phyloP scores from a whole-genome alignment of 78 protist genomes.

The Abeoforma whisleri region DNA sequence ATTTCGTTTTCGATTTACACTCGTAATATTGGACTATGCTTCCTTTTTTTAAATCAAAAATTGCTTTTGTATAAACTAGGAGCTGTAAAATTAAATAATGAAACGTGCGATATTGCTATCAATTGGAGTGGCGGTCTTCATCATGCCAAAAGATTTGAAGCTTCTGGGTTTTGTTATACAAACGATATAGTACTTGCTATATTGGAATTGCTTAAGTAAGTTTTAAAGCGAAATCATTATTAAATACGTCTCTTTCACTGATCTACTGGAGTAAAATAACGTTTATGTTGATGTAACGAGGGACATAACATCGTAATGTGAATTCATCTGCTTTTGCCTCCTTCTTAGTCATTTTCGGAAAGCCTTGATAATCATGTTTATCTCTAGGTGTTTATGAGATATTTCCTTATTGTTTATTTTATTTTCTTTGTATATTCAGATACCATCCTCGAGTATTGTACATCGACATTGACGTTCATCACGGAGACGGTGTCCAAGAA shows the following conservation, averaged over 20 bases:
- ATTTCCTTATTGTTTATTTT: neutral
- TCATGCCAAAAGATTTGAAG: slow-evolving; percentile 93
- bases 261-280: too few species aligned
- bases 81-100: slow-evolving; percentile 60
- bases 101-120: slow-evolving; percentile 72
- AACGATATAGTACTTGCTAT: slow-evolving; percentile 96
- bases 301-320: too few species aligned
- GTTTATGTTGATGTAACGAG: too few species aligned
- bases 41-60: too few species aligned
- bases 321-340: neutral
- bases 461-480: slow-evolving; percentile 97
- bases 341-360: neutral
- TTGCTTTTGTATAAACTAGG: too few species aligned
- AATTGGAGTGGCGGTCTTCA: slow-evolving; percentile 98
- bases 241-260: neutral
- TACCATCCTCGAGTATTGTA: slow-evolving; percentile 84
- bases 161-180: slow-evolving; percentile 95
- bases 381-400: neutral
- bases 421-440: too few species aligned
- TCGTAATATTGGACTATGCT: too few species aligned
- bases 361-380: neutral
- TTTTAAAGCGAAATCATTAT: neutral
- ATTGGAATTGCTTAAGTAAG: slow-evolving; percentile 81
- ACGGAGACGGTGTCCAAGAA: slow-evolving; percentile 89
- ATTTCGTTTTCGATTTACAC: slow-evolving; percentile 62